Evolutionary conservation across 225 moss, liverwort and hornwort species (phyloP), one percentile per base, ranked within the genome.

Genomic region (Ulota crispa): DNA sequence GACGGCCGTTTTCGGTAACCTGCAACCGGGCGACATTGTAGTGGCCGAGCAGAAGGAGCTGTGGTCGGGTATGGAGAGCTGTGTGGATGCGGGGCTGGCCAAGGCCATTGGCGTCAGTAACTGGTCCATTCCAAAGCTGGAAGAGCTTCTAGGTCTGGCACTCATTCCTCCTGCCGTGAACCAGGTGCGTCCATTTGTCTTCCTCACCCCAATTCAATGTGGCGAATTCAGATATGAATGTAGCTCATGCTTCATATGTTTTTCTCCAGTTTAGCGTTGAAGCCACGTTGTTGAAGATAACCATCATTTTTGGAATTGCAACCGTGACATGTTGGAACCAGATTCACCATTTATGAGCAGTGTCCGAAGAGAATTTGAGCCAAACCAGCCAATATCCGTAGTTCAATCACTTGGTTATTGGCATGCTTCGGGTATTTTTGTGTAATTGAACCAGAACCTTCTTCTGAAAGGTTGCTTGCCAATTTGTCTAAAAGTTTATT

Each of bases 61-160:
- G 5, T 91, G 90, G 92, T 36, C 23, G 72, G 81, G 68, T 14
- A 89, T 92, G 87, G 92, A 90, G 84, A 81, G 77, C 4, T 88
- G 88, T 9, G 76, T 83, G 0, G 87, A 85, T 16, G 62, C 79
- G 9, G 90, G 89, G 9, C 24, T 89, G 71, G 43, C 90, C 6
- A 92, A 81, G 68, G 75, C 90, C 0, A 91, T 92, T 61, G 92
- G 92, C 43, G 92, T 92, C 28, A 90, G 90, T 73, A 92, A 92
- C 77, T 92, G 87, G 83, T 82, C 87, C 59, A 61, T 77, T 39
- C 85, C 89, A 24, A 90, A 87, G 61, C 78, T 92, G 9, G 83
- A 92, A 6, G 80, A 89, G 42, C 78, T 92, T 13, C 28, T 90
- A 19, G 20, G 36, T 32, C 24, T 86, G 56, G 86, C 86, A 15